Evolutionary conservation across 306 rosid species (phyloP), one percentile per base, ranked within the genome.

Genomic region (Cicer yamashitae): DNA sequence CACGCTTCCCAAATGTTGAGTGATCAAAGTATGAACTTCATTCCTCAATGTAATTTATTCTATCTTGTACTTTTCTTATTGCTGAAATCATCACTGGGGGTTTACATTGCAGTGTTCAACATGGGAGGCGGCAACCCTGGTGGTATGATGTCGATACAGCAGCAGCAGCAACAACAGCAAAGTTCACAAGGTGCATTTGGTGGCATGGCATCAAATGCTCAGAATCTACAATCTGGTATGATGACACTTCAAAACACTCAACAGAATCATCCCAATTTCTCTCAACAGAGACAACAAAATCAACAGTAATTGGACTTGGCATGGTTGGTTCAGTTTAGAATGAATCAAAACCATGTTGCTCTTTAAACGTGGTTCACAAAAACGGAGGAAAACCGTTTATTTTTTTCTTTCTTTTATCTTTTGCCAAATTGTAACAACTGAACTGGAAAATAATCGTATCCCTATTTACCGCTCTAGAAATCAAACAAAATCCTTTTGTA

Each of bases 211-310:
- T 57, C 84, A 57, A 91, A 90, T 81, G 86, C 92, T 57, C 97
- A 93, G 87, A 87, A 83, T 91, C 84, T 91, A 44, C 98, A 88
- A 71, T 77, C 97, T 43, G 81, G 91, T 9, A 86, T 93, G 94
- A 91, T 87, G 63, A 56, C 90, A 53, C 89, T 89, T 71, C 98
- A 85, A 73, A 85, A 87, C 80, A 66, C 91, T 6, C 87, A 83
- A 17, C 98, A 91, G 78, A 86, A 71, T 82, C 96, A 88, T 83
- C 86, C 96, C 58, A 94, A 87, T 90, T 94, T 88, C 80, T 64
- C 85, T 14, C 98, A 94, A 74, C 98, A 91, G 82, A 87, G 96
- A 76, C 98, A 93, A 78, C 98, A 91, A 82, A 94, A 91, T 82
- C 97, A 82, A 75, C 92, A 88, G 73, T 89, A 75, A 87, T 74